These are phyloP conservation scores for Saposhnikovia divaricata DNA, from an alignment of 129 eudicot species.

Conservation along the genomic window DNA sequence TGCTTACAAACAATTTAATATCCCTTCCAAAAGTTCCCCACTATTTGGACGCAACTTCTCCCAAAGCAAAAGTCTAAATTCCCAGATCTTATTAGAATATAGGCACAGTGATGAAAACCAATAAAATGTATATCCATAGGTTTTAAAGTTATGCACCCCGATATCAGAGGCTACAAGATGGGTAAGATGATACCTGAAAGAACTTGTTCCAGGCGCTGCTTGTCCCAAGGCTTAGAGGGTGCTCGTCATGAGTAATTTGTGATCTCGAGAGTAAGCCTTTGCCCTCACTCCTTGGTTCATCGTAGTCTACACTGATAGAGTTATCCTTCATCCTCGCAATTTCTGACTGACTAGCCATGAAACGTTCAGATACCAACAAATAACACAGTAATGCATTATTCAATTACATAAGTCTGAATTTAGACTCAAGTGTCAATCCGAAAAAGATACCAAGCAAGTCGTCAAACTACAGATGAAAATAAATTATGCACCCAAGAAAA, in stretches of 20 bases:
- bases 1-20: background rate
- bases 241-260: conserved; percentile 71
- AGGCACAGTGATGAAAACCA: background rate
- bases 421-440: background rate
- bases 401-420: background rate
- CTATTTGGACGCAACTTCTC: background rate
- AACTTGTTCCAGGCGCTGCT: conserved; percentile 91
- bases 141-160: background rate
- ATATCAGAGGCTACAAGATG: background rate
- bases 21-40: background rate
- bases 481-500: background rate
- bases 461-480: background rate
- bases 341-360: conserved; percentile 95
- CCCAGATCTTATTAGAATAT: background rate
- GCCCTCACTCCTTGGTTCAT: conserved; percentile 36
- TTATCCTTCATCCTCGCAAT: conserved; percentile 77
- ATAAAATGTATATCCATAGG: background rate
- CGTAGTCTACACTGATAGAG: conserved; percentile 40
- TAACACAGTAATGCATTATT: conserved; percentile 1
- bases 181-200: conserved; percentile 63
- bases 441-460: background rate
- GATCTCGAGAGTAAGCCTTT: conserved; percentile 87
- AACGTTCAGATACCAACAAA: conserved; percentile 44
- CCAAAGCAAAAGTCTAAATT: background rate
- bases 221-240: conserved; percentile 88